Evolutionary conservation across 2,329 filamentous ascomycete species (phyloP), one percentile per base, ranked within the genome.

Genomic region (Cordyceps militaris): DNA sequence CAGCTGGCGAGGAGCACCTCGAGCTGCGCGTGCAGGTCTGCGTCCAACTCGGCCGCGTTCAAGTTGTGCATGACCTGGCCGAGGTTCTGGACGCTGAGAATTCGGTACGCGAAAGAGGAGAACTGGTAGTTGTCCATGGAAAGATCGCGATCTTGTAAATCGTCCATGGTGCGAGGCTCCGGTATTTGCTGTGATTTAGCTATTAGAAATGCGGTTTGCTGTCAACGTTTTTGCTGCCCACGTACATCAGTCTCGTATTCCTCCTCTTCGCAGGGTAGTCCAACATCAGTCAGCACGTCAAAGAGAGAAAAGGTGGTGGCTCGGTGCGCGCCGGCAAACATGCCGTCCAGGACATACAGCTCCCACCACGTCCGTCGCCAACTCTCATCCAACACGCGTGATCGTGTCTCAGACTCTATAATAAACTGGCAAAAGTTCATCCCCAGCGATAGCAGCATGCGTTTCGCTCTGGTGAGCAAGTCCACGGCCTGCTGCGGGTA

Each of bases 361-460:
- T 79, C 88, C 89, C 89, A 94, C 89, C 89, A 94, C 1, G 89
- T 94, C 58, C 89, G 79, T 19, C 89, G 81, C 79, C 87, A 84
- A 68, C 84, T 86, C 69, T 94, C 89, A 66, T 89, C 86, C 3
- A 89, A 67, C 8, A 88, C 74, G 0, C 13, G 19, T 6, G 32
- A 47, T 13, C 43, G 9, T 13, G 7, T 13, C 14, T 23, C 21
- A 1, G 21, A 16, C 19, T 44, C 14, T 4, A 9, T 19, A 0
- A 24, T 2, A 14, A 44, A 26, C 19, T n/a, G 40, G 4, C 13
- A 6, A 5, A 16, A 30, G 24, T 56, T 56, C 43, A 85, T 81
- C 10, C 81, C 80, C 3, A 56, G 53, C 1, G 32, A 26, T 10
- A 51, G 40, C 9, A 36, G 19, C 38, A 47, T 28, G 2, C 16